Evolutionary conservation across 2,329 filamentous ascomycete species (phyloP).

Genomic region (Hortaea sp.): DNA sequence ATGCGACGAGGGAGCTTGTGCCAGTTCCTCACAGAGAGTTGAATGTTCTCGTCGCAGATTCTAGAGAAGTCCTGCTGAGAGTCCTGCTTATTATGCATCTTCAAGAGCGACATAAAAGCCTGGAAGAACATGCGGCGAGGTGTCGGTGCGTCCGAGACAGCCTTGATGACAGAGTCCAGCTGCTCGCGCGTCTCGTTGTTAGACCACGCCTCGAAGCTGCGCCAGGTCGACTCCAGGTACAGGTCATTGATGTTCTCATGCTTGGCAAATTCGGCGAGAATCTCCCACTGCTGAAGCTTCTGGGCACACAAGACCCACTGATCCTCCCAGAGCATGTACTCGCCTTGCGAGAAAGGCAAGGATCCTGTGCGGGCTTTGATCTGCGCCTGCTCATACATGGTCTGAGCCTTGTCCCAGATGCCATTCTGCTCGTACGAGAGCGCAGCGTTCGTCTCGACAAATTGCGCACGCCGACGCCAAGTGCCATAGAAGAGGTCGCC

Average conservation of each 20-base stretch:
- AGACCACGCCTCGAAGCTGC: slow-evolving; percentile 91
- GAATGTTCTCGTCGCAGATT: slow-evolving; percentile 91
- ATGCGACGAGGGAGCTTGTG: slow-evolving; percentile 91
- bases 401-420: slow-evolving; percentile 98
- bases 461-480: slow-evolving; percentile 89
- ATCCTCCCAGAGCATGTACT: slow-evolving; percentile 99
- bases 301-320: slow-evolving; percentile 97
- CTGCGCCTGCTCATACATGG: slow-evolving; percentile 91
- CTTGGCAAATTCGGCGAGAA: slow-evolving; percentile 93
- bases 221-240: slow-evolving; percentile 89
- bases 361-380: slow-evolving; percentile 93
- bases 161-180: slow-evolving; percentile 87
- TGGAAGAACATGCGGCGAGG: slow-evolving; percentile 94
- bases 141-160: slow-evolving; percentile 93
- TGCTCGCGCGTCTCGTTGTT: slow-evolving; percentile 77
- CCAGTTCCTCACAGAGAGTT: slow-evolving; percentile 96
- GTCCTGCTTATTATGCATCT: slow-evolving; percentile 85
- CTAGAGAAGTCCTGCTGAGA: slow-evolving; percentile 70
- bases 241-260: slow-evolving; percentile 98
- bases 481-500: slow-evolving; percentile 97
- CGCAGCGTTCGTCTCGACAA: slow-evolving; percentile 93
- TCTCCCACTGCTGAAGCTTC: slow-evolving; percentile 98
- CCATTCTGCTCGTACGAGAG: slow-evolving; percentile 97
- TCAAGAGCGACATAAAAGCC: slow-evolving; percentile 92
- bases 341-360: slow-evolving; percentile 89